phyloP scores from a whole-genome alignment of 805 yeast genomes.

The Yarrowia deformans region DNA sequence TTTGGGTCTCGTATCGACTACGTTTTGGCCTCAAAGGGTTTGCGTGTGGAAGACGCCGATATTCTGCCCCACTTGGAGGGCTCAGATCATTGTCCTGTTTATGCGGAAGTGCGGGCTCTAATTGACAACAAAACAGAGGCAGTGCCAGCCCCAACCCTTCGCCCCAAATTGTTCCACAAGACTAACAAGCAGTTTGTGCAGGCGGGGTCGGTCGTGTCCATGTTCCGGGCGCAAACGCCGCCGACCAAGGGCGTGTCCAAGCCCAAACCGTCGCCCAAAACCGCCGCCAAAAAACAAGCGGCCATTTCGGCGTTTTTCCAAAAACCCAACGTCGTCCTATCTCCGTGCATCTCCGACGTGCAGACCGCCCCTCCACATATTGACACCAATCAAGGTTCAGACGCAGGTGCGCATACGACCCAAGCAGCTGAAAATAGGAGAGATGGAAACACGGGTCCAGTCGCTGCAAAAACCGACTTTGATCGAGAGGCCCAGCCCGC shows the following conservation, averaged over 20 bases:
- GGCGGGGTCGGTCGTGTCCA: conserved; percentile 13
- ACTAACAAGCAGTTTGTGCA: conserved; percentile 3
- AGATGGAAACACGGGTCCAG: neutral
- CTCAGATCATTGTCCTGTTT: conserved; percentile 95
- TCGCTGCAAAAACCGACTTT: neutral
- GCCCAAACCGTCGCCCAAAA: conserved; percentile 1
- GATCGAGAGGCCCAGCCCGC: too few species aligned
- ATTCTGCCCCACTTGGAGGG: conserved; percentile 80
- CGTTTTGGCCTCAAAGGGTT: conserved; percentile 59
- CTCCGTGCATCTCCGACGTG: neutral
- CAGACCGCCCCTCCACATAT: neutral
- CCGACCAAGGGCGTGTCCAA: conserved; percentile 8
- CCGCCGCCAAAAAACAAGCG: conserved; percentile 4
- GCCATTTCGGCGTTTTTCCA: conserved; percentile 28
- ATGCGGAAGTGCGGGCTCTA: conserved; percentile 60
- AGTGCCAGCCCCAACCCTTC: conserved; percentile 10
- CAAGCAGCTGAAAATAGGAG: conserved; percentile 5
- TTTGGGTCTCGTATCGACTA: conserved; percentile 89
- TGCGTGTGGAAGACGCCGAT: conserved; percentile 56
- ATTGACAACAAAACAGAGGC: too few species aligned
- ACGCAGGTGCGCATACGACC: neutral
- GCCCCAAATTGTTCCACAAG: conserved; percentile 20
- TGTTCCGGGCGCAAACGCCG: conserved; percentile 12
- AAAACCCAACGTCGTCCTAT: neutral
- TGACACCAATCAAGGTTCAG: conserved; percentile 6